Evolutionary conservation across 2,329 filamentous ascomycete species (phyloP), one percentile per base, ranked within the genome.

Genomic region (Aspergillus thermomutatus): DNA sequence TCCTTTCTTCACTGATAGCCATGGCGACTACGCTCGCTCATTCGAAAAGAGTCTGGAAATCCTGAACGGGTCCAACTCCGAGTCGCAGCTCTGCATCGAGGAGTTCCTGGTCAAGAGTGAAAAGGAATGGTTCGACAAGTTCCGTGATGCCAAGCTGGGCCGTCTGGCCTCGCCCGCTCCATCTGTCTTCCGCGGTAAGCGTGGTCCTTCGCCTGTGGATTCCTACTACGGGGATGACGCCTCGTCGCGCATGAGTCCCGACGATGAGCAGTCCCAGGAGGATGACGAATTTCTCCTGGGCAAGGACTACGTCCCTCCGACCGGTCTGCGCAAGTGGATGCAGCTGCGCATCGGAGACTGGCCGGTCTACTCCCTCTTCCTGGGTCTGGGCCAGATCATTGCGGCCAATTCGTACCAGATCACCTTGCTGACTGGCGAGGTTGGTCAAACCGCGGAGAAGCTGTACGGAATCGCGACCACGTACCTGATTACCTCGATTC

Each of bases 371-470:
- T 80, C 82, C 2, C 77, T 87, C 59, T 75, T 87, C 49, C 77
- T 87, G n/a, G 83, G 83, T 8, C 75, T 86, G 40, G 82, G 83
- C 25, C 84, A 87, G 64, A 82, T 87, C 61, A 81, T 87, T 50
- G 83, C 85, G 1, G 82, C 83, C 56, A 87, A 86, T 70, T 87
- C 83, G 0, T 87, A 87, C 70, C 86, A 88, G 67, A 84, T 88
- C 66, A 86, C 84, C 1, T 78, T 88, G n/a, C 77, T 88, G 19
- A 85, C 83, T 0, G 86, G 85, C 19, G 80, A 85, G 62, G 77
- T 84, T 21, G 84, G 83, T 55, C 78, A 87, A 66, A 79, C 80
- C 0, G 82, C 84, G 2, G 68, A 73, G 31, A 83, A 85, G 65
- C 74, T 87, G 0, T 87, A 87, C 70, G 76, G 79, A 49, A 82